phyloP scores from a whole-genome alignment of 1,284 basidiomycete species.

The Schizophyllum amplum region DNA sequence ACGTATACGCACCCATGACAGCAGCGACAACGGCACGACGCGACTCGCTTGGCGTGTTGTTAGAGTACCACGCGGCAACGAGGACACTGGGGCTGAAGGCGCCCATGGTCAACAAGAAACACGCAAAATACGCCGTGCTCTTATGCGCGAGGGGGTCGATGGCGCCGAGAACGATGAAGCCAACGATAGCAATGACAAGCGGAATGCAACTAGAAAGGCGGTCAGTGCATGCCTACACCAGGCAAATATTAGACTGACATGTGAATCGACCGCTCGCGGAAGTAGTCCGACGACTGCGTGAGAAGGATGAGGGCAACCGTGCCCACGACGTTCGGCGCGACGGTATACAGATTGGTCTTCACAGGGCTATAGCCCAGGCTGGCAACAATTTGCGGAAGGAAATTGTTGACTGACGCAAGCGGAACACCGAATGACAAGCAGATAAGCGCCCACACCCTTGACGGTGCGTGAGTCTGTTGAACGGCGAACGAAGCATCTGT shows the following conservation, averaged over 20 bases:
- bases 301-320: neutral
- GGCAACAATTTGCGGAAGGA: slow-evolving; percentile 5
- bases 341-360: slow-evolving; percentile 6
- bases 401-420: slow-evolving; percentile 9
- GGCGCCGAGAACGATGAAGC: neutral
- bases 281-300: neutral
- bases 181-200: slow-evolving; percentile 16
- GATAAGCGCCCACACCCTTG: slow-evolving; percentile 30
- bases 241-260: slow-evolving; percentile 23
- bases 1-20: slow-evolving; percentile 28
- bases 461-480: neutral
- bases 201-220: slow-evolving; percentile 26
- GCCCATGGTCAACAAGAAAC: slow-evolving; percentile 4
- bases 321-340: slow-evolving; percentile 2
- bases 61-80: slow-evolving; percentile 27
- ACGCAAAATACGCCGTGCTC: slow-evolving; percentile 5
- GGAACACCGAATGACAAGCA: slow-evolving; percentile 39
- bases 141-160: neutral
- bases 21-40: slow-evolving; percentile 41
- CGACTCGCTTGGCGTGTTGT: slow-evolving; percentile 42
- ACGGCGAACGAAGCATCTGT: neutral
- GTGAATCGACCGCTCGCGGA: slow-evolving; percentile 23
- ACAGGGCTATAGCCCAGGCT: slow-evolving; percentile 2
- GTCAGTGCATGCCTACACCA: too few relatives aligned
- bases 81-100: neutral